Base-by-base conservation (phyloP, 768 basidiomycete species). In the Trametes coccinea region DNA sequence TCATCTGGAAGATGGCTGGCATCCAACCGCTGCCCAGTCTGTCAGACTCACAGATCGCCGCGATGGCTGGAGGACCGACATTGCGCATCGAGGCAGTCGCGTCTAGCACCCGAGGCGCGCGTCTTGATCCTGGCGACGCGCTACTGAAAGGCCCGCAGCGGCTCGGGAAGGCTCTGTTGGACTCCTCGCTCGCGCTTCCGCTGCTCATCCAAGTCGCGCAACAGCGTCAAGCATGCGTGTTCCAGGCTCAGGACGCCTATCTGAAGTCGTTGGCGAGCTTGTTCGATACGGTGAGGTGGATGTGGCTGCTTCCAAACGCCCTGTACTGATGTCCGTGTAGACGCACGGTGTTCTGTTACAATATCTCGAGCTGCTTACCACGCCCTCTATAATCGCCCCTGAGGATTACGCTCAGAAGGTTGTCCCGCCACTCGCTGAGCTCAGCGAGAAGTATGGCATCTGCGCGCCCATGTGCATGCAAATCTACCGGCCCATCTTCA, bases 1-100 rank as follows among this genome's bases (percentile, higher is more conserved):
- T 99, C 53, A 93, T 98, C 53, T 90, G 87, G 83, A 92, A 93
- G 72, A 96, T 98, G 93, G 90, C 94, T 5, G 94, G 92, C 3
- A 92, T 97, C 60, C 90, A 96, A 69, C 93, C 94, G 3, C 78
- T 97, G 53, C 92, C 93, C 0, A 94, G 88, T 72, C 77, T 98
- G 40, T 92, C 94, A 0, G 93, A 97, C 62, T 80, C 87, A 0
- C 95, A 98, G 73, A 86, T 98, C 53, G 73, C 81, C 43, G 93
- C 93, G 5, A 95, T 97, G 87, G 92, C 91, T 5, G 93, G 95
- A 48, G 97, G 97, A 4, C 87, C 91, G 3, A 81, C 85, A 30
- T 81, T 99, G 55, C 86, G 94, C 33, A 87, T 89, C 45, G 96
- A 98, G 77, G 90, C 93, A 2, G 82, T 93, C 11, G 90, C 92